Percentiles rank a stretch among this genome's conserved stretches.
Conservation (phyloP, 2,329 filamentous ascomycete genomes). For the Ophiocordyceps robertsii region DNA sequence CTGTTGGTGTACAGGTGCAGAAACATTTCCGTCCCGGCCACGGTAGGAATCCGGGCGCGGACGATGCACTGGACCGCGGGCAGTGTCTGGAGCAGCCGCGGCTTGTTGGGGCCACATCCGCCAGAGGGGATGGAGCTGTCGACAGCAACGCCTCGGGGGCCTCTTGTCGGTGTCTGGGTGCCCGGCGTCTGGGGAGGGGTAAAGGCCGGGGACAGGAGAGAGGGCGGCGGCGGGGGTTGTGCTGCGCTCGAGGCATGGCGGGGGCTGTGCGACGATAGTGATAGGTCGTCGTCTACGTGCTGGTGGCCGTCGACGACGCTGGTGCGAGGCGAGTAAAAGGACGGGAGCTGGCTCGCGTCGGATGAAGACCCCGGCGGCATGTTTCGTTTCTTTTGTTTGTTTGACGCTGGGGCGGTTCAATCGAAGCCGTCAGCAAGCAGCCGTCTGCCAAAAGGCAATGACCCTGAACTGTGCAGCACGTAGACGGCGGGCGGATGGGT, state of each 20-base stretch:
- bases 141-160: slow-evolving; percentile 41
- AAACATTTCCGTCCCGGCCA: slow-evolving; percentile 89
- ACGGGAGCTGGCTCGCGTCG: slow-evolving; percentile 23
- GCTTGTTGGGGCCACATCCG: slow-evolving; percentile 49
- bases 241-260: slow-evolving; percentile 5
- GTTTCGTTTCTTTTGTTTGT: slow-evolving; percentile 3
- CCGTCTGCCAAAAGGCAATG: too few species aligned
- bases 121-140: slow-evolving; percentile 44
- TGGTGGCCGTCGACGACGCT: slow-evolving; percentile 11
- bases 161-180: slow-evolving; percentile 34
- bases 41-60: slow-evolving; percentile 87
- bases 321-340: slow-evolving; percentile 32
- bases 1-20: slow-evolving; percentile 89
- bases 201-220: slow-evolving; percentile 77
- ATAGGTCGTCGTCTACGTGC: slow-evolving; percentile 12
- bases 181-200: slow-evolving; percentile 57
- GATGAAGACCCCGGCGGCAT: slow-evolving; percentile 13
- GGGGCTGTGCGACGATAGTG: slow-evolving; percentile 15
- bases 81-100: slow-evolving; percentile 59
- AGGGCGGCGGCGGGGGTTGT: slow-evolving; percentile 35
- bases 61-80: slow-evolving; percentile 89
- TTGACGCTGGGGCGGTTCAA: not conserved
- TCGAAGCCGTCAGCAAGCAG: too few species aligned
- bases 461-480: too few species aligned
- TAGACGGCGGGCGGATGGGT: too few species aligned